These are phyloP conservation scores for Vanilla planifolia DNA, from an alignment of 106 monocot genomes.

Conservation along the genomic window DNA sequence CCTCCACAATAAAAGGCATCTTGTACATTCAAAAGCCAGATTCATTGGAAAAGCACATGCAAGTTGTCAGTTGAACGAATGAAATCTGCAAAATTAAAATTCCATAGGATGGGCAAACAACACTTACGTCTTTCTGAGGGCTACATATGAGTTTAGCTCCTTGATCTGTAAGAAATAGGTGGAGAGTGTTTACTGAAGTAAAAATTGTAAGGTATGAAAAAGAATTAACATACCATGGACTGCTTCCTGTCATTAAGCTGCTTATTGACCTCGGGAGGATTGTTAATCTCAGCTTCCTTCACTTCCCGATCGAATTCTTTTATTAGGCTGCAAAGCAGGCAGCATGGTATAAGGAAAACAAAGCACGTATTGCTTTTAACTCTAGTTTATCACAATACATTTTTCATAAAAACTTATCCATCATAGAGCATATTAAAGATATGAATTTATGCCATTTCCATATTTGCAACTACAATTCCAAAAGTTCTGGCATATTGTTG, in stretches of 20 bases:
- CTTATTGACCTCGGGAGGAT: slow-evolving; percentile 59
- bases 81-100: background rate
- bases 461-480: background rate
- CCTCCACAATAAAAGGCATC: no score
- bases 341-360: background rate
- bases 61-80: background rate
- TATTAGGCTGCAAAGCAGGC: slow-evolving; percentile 50
- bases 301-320: slow-evolving; percentile 96
- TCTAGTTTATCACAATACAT: background rate
- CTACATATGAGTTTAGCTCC: slow-evolving; percentile 94
- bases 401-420: no score
- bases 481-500: background rate
- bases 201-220: background rate
- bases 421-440: no score
- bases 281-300: slow-evolving; percentile 78
- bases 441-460: no score
- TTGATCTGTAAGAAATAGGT: slow-evolving; percentile 62
- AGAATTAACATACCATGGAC: slow-evolving; percentile 60
- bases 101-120: background rate
- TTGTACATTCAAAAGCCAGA: no score
- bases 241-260: slow-evolving; percentile 94
- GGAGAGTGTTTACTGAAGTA: background rate
- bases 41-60: no score
- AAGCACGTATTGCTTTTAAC: background rate
- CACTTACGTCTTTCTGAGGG: slow-evolving; percentile 93